Conservation (phyloP, 1,139 yeast genomes). For the Yamadazyma atmosphaerica region DNA sequence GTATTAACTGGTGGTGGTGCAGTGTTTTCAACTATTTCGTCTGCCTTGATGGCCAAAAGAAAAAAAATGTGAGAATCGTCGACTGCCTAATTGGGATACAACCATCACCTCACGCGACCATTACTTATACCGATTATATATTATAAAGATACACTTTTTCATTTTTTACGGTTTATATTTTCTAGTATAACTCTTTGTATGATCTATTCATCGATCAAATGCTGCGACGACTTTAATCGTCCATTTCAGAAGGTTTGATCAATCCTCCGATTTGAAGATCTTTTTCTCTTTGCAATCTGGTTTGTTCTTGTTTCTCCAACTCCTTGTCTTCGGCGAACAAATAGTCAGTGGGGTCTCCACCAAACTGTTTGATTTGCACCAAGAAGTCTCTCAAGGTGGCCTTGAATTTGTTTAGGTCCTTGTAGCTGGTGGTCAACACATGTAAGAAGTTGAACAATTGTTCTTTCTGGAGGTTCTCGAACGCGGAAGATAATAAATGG, state of each 20-base stretch:
- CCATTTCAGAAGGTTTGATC: constrained; percentile 95
- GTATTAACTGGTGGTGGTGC: not conserved
- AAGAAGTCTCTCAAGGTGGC: constrained; percentile 92
- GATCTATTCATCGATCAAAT: not conserved
- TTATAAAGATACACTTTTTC: no score
- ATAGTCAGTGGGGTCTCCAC: constrained; percentile 93
- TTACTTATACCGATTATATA: not conserved
- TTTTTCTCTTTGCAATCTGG: constrained; percentile 69
- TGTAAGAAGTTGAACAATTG: constrained; percentile 81
- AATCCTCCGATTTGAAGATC: constrained; percentile 92
- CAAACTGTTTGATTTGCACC: constrained; percentile 92
- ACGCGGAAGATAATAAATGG: constrained; percentile 78
- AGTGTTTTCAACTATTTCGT: constrained; percentile 6
- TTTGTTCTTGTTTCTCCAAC: constrained; percentile 68
- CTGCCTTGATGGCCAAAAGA: constrained; percentile 7
- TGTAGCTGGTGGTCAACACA: constrained; percentile 72
- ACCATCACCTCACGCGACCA: not conserved
- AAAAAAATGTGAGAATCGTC: not conserved
- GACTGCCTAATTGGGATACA: not conserved
- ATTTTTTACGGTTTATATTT: no score
- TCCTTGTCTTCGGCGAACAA: constrained; percentile 94
- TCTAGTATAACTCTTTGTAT: not conserved
- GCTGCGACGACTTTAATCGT: constrained; percentile 40
- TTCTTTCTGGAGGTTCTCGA: constrained; percentile 83
- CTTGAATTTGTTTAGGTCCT: constrained; percentile 74